Conservation (phyloP, 2,329 filamentous ascomycete genomes). For the Arthroderma sp. region DNA sequence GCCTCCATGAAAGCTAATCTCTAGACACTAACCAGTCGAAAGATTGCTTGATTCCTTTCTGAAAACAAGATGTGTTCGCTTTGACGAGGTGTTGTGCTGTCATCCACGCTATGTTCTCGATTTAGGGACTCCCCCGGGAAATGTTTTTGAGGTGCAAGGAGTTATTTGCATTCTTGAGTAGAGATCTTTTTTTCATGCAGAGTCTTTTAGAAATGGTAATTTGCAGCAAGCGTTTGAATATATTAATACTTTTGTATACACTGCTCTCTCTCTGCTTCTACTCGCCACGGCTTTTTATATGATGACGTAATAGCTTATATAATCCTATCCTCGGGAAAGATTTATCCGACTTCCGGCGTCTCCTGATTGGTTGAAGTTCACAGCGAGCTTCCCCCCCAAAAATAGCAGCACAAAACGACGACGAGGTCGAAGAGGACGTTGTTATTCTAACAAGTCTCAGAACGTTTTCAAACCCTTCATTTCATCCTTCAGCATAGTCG, state of each 20-base stretch:
- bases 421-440: neutral
- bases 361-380: slow-evolving; percentile 4
- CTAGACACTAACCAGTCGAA: neutral
- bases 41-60: neutral
- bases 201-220: neutral
- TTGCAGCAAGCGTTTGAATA: slow-evolving; percentile 2
- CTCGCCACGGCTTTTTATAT: neutral
- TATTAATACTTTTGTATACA: neutral
- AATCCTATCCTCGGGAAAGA: neutral
- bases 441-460: too few relatives aligned
- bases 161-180: slow-evolving; percentile 3
- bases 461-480: neutral
- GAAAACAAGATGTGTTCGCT: neutral
- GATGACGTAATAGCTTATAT: slow-evolving; percentile 3
- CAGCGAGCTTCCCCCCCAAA: slow-evolving; percentile 5
- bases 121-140: neutral
- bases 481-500: neutral
- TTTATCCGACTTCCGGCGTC: neutral
- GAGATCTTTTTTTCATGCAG: neutral
- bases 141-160: slow-evolving; percentile 3
- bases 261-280: neutral
- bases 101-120: neutral
- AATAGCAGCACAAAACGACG: neutral
- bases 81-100: neutral
- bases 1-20: neutral